Percentiles rank a stretch among this genome's conserved stretches.
These are phyloP conservation scores for Mycotypha africana DNA, from an alignment of 371 early-diverging fungal species.

Conservation along the genomic window DNA sequence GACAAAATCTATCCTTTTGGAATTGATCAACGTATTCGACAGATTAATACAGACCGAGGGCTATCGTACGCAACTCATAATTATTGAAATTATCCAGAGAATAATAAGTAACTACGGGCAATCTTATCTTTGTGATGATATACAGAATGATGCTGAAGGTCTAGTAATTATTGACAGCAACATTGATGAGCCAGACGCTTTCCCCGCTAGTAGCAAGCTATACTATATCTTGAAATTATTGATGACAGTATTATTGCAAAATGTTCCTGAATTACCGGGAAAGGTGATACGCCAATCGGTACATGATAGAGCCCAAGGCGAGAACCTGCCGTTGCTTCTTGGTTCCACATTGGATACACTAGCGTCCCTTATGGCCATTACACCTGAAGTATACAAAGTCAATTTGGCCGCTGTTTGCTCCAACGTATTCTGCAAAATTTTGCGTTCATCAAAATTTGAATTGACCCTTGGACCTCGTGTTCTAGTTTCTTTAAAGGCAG, in stretches of 20 bases:
- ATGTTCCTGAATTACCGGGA: constrained; percentile 32
- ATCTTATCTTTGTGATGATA: constrained; percentile 36
- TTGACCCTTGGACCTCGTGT: constrained; percentile 32
- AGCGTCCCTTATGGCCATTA: constrained; percentile 29
- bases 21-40: constrained; percentile 61
- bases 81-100: constrained; percentile 41
- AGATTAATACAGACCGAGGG: constrained; percentile 53
- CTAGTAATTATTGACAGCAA: constrained; percentile 20
- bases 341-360: constrained; percentile 40
- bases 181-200: constrained; percentile 23
- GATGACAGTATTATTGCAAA: constrained; percentile 45
- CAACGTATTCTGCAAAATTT: constrained; percentile 31
- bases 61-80: constrained; percentile 35
- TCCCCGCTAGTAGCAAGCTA: constrained; percentile 41
- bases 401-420: constrained; percentile 42
- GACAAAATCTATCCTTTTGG: constrained; percentile 52
- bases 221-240: constrained; percentile 44
- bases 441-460: constrained; percentile 26
- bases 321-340: constrained; percentile 20
- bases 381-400: constrained; percentile 36
- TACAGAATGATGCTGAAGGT: too few species aligned
- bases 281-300: constrained; percentile 22
- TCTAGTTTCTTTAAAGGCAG: constrained; percentile 36
- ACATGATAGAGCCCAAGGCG: constrained; percentile 8
- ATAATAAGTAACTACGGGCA: constrained; percentile 39